These are phyloP conservation scores for Forsythia suspensa DNA, from an alignment of 257 asterid genomes.

Conservation along the genomic window DNA sequence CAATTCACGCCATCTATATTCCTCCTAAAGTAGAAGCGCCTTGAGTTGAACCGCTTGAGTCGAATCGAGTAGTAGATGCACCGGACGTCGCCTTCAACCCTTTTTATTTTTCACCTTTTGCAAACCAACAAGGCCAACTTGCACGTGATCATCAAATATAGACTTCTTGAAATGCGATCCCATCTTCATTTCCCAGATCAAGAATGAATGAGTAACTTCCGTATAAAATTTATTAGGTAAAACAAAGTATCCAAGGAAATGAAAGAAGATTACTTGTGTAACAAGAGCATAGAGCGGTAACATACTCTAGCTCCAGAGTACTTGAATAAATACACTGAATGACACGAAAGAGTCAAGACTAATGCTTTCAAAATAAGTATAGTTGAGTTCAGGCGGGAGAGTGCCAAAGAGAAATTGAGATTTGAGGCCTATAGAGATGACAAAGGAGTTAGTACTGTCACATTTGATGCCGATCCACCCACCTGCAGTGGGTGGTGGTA, in stretches of 20 bases:
- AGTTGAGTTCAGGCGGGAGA: too few species aligned
- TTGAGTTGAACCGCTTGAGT: conserved; percentile 26
- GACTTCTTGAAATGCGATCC: conserved; percentile 92
- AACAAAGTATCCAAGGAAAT: background rate
- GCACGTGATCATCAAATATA: conserved; percentile 83
- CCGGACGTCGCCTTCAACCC: conserved; percentile 47
- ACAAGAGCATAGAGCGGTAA: conserved; percentile 89
- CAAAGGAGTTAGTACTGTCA: too few species aligned
- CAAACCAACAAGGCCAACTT: conserved; percentile 77
- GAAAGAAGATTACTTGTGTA: conserved; percentile 65
- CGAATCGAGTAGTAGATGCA: conserved; percentile 43
- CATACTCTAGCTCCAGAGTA: conserved; percentile 92
- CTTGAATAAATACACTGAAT: conserved; percentile 74
- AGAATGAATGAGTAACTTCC: background rate
- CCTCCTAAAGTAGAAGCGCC: conserved; percentile 14
- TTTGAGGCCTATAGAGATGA: too few species aligned
- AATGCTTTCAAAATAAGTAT: too few species aligned
- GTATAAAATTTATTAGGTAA: background rate
- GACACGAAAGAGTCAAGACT: conserved; percentile 14
- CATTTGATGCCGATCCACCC: too few species aligned
- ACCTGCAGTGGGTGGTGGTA: too few species aligned
- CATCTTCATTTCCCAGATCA: conserved; percentile 51
- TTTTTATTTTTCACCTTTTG: conserved; percentile 59
- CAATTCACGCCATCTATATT: conserved; percentile 45
- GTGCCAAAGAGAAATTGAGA: too few species aligned